Base-by-base conservation (phyloP, 163 green algal species). In the Trebouxia gelatinosa region DNA sequence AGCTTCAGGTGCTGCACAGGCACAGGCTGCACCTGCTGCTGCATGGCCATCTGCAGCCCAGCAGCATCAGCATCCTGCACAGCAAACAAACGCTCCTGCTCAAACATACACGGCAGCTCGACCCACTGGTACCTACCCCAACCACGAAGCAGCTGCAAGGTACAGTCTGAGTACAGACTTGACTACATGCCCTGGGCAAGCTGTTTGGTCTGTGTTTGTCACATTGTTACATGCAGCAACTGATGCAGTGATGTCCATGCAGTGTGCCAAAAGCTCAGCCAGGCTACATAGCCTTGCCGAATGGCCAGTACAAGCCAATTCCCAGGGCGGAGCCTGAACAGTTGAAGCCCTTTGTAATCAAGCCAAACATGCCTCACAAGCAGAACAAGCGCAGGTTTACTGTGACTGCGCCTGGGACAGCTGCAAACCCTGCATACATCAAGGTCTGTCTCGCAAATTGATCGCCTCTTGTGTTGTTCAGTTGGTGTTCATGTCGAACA, bases 291-390 rank as follows among this genome's bases (percentile, higher is more conserved):
- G 21, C 2, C 21, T 54, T 50, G 64, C 64, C 64, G 23, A n/a
- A 72, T 37, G 64, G 64, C 13, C 35, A 37, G 23, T 72, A 32
- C 21, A 50, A 72, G 64, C 32, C 38, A 19, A 29, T 51, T 6
- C 19, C 16, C 21, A 50, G 37, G 21, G 64, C 31, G 37, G 35
- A 29, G 7, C 35, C 35, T 37, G 51, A 13, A 13, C n/a, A n/a
- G n/a, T n/a, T n/a, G n/a, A 62, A 62, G 51, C 51, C 51, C 29
- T 35, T 26, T 43, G 46, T 64, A 35, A 81, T 85, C 31, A 54
- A 64, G n/a, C 75, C 68, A 3, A 71, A 85, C 43, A 46, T 81
- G 58, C 46, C 54, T n/a, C n/a, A n/a, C 75, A 82, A 80, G 70
- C 32, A 57, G 9, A 64, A 65, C 46, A 51, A 74, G 72, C n/a